phyloP scores from a whole-genome alignment of 495 filamentous ascomycete genomes.

The Aspergillus asperescens region DNA sequence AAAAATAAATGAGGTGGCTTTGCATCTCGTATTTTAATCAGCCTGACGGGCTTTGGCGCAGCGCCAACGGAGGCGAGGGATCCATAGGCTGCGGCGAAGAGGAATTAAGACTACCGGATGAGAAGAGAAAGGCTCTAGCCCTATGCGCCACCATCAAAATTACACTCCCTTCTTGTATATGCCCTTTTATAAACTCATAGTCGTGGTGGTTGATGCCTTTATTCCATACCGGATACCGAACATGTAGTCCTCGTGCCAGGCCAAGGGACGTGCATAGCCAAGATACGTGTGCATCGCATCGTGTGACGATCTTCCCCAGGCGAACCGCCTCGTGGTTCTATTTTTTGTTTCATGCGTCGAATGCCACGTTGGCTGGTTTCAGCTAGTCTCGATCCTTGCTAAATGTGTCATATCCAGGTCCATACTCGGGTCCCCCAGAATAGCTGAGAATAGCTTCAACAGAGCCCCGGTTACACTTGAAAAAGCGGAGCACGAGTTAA shows the following conservation, averaged over 20 bases:
- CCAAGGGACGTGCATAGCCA: too few relatives aligned
- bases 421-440: not conserved
- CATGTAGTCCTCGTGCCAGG: too few relatives aligned
- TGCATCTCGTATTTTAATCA: not conserved
- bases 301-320: not conserved
- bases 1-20: not conserved
- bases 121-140: too few relatives aligned
- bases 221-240: too few relatives aligned
- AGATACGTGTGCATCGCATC: too few relatives aligned
- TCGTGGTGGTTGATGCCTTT: too few relatives aligned
- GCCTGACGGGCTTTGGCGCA: not conserved
- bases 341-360: not conserved
- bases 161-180: too few relatives aligned
- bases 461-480: not conserved
- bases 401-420: not conserved
- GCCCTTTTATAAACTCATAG: too few relatives aligned
- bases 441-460: not conserved
- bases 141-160: too few relatives aligned
- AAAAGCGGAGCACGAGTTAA: too few relatives aligned
- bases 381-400: not conserved
- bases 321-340: constrained; percentile 3
- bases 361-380: not conserved
- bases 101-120: not conserved
- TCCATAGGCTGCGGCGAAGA: not conserved
- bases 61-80: not conserved